phyloP scores from a whole-genome alignment of 345 rosid genomes.

The Hypericum perforatum region DNA sequence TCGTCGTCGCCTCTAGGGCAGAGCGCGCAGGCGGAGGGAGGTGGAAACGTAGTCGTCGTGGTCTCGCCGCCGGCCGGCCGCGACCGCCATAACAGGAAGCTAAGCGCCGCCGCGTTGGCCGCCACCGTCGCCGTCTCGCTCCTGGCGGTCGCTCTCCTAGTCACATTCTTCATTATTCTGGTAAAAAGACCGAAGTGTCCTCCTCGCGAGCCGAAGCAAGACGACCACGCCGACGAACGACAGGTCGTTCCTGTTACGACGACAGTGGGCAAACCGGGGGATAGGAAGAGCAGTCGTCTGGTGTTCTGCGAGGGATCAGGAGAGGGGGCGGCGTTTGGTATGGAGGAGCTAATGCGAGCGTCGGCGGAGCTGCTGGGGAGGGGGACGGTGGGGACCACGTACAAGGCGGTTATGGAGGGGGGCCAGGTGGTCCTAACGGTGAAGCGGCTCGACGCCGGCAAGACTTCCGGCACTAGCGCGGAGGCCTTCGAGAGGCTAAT shows the following conservation, averaged over 20 bases:
- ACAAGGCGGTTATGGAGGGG: constrained; percentile 66
- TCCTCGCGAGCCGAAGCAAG: no score
- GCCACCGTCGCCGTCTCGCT: constrained; percentile 39
- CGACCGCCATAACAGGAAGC: constrained; percentile 25
- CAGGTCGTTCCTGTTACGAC: no score
- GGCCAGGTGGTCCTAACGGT: constrained; percentile 67
- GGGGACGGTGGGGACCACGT: constrained; percentile 72
- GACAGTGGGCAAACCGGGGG: constrained; percentile 7
- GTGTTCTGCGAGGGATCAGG: constrained; percentile 43
- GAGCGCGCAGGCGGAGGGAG: constrained; percentile 47
- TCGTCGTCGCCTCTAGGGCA: constrained; percentile 47
- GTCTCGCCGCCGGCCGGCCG: constrained; percentile 22
- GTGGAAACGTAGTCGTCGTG: constrained; percentile 23
- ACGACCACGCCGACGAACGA: no score
- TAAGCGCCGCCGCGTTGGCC: constrained; percentile 32
- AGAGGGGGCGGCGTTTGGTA: constrained; percentile 30
- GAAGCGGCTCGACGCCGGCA: constrained; percentile 66
- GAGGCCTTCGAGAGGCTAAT: constrained; percentile 63
- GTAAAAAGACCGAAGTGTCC: no score
- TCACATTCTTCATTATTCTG: no score
- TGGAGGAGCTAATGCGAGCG: constrained; percentile 84
- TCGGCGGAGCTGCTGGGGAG: constrained; percentile 93
- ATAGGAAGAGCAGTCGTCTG: constrained; percentile 42
- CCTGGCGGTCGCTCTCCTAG: constrained; percentile 7
- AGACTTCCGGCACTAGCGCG: constrained; percentile 55